These are phyloP conservation scores for Phytopythium montanum DNA, from an alignment of 352 stramenopile species.

Conservation along the genomic window DNA sequence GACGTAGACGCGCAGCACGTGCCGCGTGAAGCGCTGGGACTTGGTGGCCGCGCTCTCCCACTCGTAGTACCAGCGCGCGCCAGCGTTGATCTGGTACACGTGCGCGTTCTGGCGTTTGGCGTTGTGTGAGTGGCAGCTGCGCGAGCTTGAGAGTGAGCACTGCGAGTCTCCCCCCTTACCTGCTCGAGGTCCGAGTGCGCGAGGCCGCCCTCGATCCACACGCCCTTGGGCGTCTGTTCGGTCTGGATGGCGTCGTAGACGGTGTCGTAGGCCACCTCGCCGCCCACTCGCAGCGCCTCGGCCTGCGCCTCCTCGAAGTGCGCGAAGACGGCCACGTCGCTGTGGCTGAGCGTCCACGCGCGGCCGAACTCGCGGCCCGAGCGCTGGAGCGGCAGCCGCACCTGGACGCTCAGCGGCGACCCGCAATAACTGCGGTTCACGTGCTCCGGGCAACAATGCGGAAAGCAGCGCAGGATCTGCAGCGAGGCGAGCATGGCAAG, in stretches of 20 bases:
- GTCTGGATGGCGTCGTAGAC: constrained; percentile 45
- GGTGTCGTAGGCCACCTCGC: constrained; percentile 19
- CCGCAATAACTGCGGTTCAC: constrained; percentile 71
- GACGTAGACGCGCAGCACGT: constrained; percentile 55
- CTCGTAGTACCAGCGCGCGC: constrained; percentile 66
- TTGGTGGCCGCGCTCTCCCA: constrained; percentile 67
- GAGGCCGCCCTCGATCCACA: constrained; percentile 50
- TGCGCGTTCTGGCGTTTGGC: constrained; percentile 6
- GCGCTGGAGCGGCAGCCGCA: constrained; percentile 16
- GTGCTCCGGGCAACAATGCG: constrained; percentile 64
- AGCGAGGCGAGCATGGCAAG: background rate
- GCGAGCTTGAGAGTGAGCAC: too few relatives aligned
- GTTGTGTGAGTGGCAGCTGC: background rate
- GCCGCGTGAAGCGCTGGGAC: constrained; percentile 55
- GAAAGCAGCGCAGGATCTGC: constrained; percentile 70
- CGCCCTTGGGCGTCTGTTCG: constrained; percentile 56
- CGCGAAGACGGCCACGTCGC: constrained; percentile 36
- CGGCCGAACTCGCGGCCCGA: background rate
- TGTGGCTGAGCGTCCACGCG: constrained; percentile 9
- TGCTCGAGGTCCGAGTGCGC: constrained; percentile 15
- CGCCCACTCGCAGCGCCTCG: constrained; percentile 24
- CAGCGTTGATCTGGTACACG: constrained; percentile 54
- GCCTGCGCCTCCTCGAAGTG: constrained; percentile 49
- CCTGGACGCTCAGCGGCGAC: constrained; percentile 37
- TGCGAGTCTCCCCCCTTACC: constrained; percentile 2